Conservation (phyloP, 208 protist genomes). For the Strigomonas oncopelti region DNA sequence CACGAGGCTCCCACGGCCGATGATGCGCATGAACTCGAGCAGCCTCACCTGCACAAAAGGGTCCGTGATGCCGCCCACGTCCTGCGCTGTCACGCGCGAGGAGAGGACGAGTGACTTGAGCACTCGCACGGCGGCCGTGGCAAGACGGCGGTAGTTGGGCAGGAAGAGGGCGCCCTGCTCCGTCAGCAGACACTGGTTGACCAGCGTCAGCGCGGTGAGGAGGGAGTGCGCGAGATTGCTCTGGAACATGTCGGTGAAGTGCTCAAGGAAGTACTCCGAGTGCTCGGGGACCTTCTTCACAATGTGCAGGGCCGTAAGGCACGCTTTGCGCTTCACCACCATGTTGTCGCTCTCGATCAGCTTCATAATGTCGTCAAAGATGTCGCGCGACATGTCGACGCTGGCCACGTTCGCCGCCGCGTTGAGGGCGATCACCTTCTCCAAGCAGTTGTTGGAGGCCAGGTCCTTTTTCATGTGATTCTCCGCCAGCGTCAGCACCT, state of each 20-base stretch:
- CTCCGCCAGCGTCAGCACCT: constrained; percentile 98
- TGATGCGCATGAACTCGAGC: constrained; percentile 94
- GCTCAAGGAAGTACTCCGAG: constrained; percentile 94
- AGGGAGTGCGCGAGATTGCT: constrained; percentile 74
- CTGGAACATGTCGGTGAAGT: constrained; percentile 62
- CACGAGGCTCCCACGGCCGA: constrained; percentile 91
- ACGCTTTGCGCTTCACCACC: constrained; percentile 94
- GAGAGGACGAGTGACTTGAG: constrained; percentile 95
- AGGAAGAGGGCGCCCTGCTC: constrained; percentile 47
- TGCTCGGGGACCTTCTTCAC: constrained; percentile 94
- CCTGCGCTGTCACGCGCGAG: constrained; percentile 91
- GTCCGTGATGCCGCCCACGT: constrained; percentile 95
- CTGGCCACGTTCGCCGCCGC: constrained; percentile 97
- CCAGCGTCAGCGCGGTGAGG: constrained; percentile 88
- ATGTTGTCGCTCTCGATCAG: constrained; percentile 70
- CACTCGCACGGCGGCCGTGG: constrained; percentile 89
- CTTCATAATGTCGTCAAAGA: constrained; percentile 91
- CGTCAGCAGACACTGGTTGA: constrained; percentile 86
- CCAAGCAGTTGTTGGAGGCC: constrained; percentile 64
- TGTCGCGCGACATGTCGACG: constrained; percentile 95
- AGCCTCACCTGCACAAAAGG: constrained; percentile 98
- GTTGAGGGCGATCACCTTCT: constrained; percentile 94
- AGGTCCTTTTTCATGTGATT: constrained; percentile 98
- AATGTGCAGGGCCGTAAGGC: constrained; percentile 81
- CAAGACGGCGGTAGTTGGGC: constrained; percentile 73